Conservation (phyloP, 148 eudicot species). For the Rhododendron henanense region DNA sequence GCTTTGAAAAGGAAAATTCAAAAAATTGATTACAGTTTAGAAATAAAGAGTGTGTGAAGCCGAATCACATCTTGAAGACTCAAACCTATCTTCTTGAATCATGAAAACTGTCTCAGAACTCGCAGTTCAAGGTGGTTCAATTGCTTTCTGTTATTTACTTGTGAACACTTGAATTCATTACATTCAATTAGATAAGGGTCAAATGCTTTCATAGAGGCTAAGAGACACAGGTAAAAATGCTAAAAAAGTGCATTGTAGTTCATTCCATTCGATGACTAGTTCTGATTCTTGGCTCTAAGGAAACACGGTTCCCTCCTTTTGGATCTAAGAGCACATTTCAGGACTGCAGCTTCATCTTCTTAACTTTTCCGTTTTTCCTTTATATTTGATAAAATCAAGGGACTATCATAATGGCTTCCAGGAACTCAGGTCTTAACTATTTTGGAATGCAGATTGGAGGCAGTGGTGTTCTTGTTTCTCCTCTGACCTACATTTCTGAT, state of each 20-base stretch:
- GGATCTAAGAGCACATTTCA: no score
- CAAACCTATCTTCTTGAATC: neutral
- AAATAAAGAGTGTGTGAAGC: neutral
- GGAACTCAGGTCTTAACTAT: no score
- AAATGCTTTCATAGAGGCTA: neutral
- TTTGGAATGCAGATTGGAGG: no score
- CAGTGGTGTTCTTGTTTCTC: constrained; percentile 48
- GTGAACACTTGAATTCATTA: neutral
- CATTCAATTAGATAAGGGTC: neutral
- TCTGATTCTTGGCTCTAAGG: no score
- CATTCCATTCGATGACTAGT: no score
- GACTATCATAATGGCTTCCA: no score
- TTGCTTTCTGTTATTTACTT: neutral
- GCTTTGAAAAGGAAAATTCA: neutral
- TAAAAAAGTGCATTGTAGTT: no score
- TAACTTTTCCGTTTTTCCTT: no score
- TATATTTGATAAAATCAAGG: no score
- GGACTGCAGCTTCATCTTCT: no score
- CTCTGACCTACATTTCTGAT: constrained; percentile 84
- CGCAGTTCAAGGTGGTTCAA: neutral
- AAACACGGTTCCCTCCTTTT: no score
- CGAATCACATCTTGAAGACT: neutral
- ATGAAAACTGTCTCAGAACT: neutral
- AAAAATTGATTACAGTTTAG: neutral
- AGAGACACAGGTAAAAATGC: no score